Percentiles rank a stretch among this genome's conserved stretches.
These are phyloP conservation scores for Saccharomyces hybrid DNA, from an alignment of 1,139 yeast genomes.

Conservation along the genomic window DNA sequence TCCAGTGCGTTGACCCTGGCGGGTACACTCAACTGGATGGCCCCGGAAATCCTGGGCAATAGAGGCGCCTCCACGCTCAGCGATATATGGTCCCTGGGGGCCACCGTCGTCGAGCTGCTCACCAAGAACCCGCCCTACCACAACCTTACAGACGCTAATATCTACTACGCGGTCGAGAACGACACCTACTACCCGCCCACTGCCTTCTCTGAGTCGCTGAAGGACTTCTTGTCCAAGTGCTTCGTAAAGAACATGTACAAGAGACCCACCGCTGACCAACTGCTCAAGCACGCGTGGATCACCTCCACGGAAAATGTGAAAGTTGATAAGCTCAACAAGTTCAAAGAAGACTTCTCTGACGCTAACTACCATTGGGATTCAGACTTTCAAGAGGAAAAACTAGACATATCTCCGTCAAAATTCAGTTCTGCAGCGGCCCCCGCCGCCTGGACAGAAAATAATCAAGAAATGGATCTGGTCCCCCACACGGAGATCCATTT, in stretches of 20 bases:
- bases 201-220: constrained; percentile 43
- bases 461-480: background rate
- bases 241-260: constrained; percentile 43
- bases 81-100: constrained; percentile 91
- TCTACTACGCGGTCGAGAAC: constrained; percentile 85
- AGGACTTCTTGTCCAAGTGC: constrained; percentile 65
- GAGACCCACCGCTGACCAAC: constrained; percentile 26
- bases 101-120: constrained; percentile 78
- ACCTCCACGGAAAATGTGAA: background rate
- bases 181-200: constrained; percentile 78
- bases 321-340: constrained; percentile 9
- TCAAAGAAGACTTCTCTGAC: constrained; percentile 18
- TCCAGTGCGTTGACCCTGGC: constrained; percentile 70
- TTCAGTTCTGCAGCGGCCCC: background rate
- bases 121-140: constrained; percentile 88
- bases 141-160: constrained; percentile 74
- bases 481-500: constrained; percentile 6
- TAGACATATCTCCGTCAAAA: constrained; percentile 10
- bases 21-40: constrained; percentile 99
- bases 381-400: constrained; percentile 20
- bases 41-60: constrained; percentile 89
- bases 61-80: constrained; percentile 86
- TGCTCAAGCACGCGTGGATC: constrained; percentile 26
- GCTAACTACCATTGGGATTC: constrained; percentile 23
- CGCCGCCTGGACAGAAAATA: background rate